Conservation (phyloP, 176 grass and related monocot genomes). For the Neostapfia colusana region DNA sequence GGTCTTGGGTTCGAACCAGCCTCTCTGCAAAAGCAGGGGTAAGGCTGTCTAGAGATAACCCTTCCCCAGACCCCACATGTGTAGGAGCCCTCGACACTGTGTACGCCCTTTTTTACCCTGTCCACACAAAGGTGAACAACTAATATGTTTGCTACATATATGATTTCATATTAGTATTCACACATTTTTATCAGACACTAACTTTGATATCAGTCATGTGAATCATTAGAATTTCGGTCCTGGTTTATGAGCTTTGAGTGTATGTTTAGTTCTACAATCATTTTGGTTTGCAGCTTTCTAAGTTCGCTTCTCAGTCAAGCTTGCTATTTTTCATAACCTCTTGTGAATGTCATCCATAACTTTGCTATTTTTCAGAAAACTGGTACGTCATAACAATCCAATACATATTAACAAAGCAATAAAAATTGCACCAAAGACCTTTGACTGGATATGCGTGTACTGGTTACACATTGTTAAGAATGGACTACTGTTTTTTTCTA, state of each 20-base stretch:
- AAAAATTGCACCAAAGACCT: neutral
- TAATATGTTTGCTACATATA: neutral
- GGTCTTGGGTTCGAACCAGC: too few species aligned
- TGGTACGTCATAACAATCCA: neutral
- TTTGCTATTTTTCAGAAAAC: slow-evolving; percentile 11
- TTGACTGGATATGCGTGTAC: neutral
- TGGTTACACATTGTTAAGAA: neutral
- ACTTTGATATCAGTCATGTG: too few species aligned
- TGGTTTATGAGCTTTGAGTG: too few species aligned
- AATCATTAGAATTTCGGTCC: too few species aligned
- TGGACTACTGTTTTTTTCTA: neutral
- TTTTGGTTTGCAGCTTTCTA: neutral
- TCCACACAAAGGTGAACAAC: slow-evolving; percentile 5
- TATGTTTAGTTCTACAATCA: too few species aligned
- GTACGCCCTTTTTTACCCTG: too few species aligned
- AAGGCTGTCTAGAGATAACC: too few species aligned
- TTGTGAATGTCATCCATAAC: neutral
- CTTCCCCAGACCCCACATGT: too few species aligned
- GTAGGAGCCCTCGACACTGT: too few species aligned
- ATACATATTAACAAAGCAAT: neutral
- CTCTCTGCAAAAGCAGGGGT: too few species aligned
- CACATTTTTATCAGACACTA: neutral
- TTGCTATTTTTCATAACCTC: neutral
- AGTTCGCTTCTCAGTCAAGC: neutral
- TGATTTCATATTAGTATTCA: slow-evolving; percentile 13